Evolutionary conservation across 495 filamentous ascomycete genomes (phyloP).

Genomic region (Lepidopterella palustris): DNA sequence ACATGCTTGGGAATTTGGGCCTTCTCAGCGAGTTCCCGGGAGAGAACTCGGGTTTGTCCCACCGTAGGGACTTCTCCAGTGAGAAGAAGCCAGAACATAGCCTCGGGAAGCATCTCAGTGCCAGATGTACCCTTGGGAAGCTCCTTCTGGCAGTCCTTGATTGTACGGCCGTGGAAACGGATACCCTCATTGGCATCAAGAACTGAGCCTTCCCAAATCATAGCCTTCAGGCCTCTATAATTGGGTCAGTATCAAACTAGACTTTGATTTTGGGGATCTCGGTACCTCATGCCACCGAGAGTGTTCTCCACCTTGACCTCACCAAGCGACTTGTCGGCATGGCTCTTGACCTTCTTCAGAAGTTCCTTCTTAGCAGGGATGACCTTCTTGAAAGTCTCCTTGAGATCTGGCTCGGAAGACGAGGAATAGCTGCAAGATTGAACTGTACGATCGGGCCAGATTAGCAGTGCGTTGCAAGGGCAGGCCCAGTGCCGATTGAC

Average conservation of each 20-base stretch:
- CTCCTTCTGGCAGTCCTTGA: conserved; percentile 93
- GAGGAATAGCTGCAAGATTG: conserved; percentile 51
- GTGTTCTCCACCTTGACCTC: conserved; percentile 92
- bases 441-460: conserved; percentile 9
- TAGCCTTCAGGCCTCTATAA: conserved; percentile 76
- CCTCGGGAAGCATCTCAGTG: conserved; percentile 98
- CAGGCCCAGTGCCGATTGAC: conserved; percentile 16
- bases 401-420: conserved; percentile 77
- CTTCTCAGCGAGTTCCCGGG: conserved; percentile 80
- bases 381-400: conserved; percentile 68
- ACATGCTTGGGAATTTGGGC: conserved; percentile 77
- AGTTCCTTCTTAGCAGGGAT: conserved; percentile 92
- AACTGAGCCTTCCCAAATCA: conserved; percentile 98
- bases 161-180: conserved; percentile 93
- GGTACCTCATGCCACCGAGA: conserved; percentile 86
- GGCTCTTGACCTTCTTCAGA: conserved; percentile 80
- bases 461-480: background rate
- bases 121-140: conserved; percentile 88
- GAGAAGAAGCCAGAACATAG: conserved; percentile 98
- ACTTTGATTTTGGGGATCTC: background rate
- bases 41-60: conserved; percentile 71
- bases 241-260: conserved; percentile 11
- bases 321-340: conserved; percentile 75
- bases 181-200: conserved; percentile 96
- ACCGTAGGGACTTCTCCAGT: conserved; percentile 87